Conservation (phyloP, 106 monocot species). For the Dendrobium chrysotoxum region DNA sequence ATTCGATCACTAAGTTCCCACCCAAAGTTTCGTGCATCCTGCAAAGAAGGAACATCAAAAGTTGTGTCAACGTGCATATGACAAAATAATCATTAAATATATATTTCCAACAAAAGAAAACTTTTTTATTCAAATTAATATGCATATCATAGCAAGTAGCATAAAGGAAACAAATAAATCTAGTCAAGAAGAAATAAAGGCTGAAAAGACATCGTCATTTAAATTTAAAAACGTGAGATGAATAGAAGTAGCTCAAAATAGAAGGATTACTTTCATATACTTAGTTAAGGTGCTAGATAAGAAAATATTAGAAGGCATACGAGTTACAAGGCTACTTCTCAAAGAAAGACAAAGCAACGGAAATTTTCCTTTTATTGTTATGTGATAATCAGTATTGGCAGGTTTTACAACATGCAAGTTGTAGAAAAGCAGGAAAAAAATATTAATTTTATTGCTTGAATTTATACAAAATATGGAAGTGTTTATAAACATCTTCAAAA, state of each 20-base stretch:
- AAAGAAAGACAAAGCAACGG: background rate
- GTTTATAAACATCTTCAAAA: too few species aligned
- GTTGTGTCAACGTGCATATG: background rate
- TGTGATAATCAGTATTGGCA: background rate
- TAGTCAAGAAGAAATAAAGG: background rate
- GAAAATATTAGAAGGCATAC: background rate
- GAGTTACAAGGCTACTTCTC: background rate
- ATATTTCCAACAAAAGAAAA: background rate
- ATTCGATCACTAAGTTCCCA: slow-evolving; percentile 82
- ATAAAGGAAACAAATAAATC: slow-evolving; percentile 1
- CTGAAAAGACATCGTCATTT: background rate
- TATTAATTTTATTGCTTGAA: too few species aligned
- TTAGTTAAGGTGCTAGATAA: background rate
- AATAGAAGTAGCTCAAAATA: background rate
- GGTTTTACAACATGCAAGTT: too few species aligned
- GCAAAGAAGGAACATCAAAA: slow-evolving; percentile 10
- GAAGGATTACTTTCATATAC: background rate
- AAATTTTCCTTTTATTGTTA: background rate
- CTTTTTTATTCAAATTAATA: background rate
- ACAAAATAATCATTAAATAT: background rate
- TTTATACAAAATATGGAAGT: too few species aligned
- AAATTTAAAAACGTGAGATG: background rate
- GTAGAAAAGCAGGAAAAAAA: too few species aligned
- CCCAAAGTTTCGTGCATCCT: slow-evolving; percentile 93
- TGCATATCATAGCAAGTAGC: background rate